Evolutionary conservation across 2,329 filamentous ascomycete genomes (phyloP), one percentile per base, ranked within the genome.

Genomic region (Aspergillus hortae): DNA sequence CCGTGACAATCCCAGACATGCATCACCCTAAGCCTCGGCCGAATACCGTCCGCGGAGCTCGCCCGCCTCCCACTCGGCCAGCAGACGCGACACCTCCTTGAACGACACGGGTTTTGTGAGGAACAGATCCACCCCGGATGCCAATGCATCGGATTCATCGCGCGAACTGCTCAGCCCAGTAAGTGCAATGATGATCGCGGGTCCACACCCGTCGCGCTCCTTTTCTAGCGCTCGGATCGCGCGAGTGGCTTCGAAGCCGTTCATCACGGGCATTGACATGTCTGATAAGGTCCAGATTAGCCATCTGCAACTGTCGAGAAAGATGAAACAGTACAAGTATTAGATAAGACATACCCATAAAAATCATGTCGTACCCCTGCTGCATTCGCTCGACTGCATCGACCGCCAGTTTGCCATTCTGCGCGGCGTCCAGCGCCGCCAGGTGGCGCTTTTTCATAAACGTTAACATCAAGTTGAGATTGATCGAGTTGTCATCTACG

Each of bases 231-330:
- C 57, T 10, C 76, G 72, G 46, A 78, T 78, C n/a, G 70, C 68
- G 6, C 74, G 69, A 4, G 76, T 76, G 2, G 76, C 73, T 57
- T 76, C 71, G 44, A 77, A 76, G 1, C 76, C 75, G 55, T 77
- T 72, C 73, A 77, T 75, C 4, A 76, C 69, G 0, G 75, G 75
- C 74, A 78, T 78, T 2, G 70, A 72, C 33, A 77, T 75, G 45
- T 77, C 72, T 66, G 30, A 14, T 4, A n/a, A 50, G 21, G 32
- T 23, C 11, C 12, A 6, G 6, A 6, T 23, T 23, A 23, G 23
- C 23, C 6, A 23, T 23, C 5, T 6, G 6, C 23, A 5, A 23
- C 23, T 23, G 5, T 1, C 4, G 5, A 23, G 19, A 23, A 23
- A 6, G 21, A 23, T 23, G 1, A 23, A 6, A 6, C 1, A 23